Conservation (phyloP, 139 green algal species). For the Tetraselmis chui region DNA sequence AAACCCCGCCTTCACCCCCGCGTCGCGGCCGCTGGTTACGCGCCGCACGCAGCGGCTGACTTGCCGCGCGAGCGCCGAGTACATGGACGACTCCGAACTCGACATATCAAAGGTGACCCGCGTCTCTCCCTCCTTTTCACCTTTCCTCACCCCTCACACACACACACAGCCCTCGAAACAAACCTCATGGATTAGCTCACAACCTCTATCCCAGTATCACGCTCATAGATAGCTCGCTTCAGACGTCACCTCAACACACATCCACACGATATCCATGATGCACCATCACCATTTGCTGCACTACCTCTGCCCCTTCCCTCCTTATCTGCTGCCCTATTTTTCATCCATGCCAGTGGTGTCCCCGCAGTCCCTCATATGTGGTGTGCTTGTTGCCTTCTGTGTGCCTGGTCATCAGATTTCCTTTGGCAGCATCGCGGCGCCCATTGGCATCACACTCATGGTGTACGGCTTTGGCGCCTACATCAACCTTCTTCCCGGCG, state of each 20-base stretch:
- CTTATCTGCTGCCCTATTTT: neutral
- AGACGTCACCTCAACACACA: no score
- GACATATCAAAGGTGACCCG: constrained; percentile 43
- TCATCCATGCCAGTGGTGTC: neutral
- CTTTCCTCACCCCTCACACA: neutral
- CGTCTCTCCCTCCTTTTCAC: neutral
- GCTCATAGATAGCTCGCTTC: no score
- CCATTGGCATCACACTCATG: constrained; percentile 66
- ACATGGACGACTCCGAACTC: constrained; percentile 31
- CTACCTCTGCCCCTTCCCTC: no score
- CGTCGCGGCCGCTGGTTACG: neutral
- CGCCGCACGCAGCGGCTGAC: neutral
- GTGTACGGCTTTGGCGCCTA: constrained; percentile 88
- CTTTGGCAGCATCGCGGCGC: constrained; percentile 77
- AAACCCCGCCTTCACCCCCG: no score
- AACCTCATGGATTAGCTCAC: no score
- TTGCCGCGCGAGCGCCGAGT: neutral
- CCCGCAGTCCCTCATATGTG: neutral
- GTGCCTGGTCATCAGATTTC: constrained; percentile 33
- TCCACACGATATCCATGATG: no score
- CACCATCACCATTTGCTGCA: no score
- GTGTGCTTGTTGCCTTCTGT: neutral
- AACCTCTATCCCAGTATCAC: no score
- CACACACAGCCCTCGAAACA: no score
- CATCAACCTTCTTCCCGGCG: constrained; percentile 85